A percentile compares a stretch with the other conserved stretches of the same genome.
These are phyloP conservation scores for Pseudognaphalium luteoalbum DNA, from an alignment of 129 eudicot species.

Conservation along the genomic window DNA sequence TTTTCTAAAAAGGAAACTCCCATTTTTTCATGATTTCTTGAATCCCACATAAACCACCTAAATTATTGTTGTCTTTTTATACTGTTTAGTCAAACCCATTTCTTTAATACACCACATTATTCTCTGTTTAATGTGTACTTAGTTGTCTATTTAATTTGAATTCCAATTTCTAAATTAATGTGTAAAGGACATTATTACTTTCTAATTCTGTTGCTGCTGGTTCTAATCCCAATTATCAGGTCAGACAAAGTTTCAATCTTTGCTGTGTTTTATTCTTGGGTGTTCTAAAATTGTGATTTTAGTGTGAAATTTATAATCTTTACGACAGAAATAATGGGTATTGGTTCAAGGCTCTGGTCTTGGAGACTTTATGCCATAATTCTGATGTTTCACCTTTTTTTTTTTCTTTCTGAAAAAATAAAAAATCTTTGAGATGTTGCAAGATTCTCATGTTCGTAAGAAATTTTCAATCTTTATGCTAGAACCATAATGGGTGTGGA, in stretches of 20 bases:
- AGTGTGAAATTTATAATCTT: not conserved
- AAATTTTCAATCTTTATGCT: constrained; percentile 1
- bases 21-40: constrained; percentile 29
- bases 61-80: constrained; percentile 27
- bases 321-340: constrained; percentile 5
- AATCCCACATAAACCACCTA: constrained; percentile 13
- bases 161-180: constrained; percentile 2
- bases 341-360: not conserved
- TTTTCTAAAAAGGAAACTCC: constrained; percentile 8
- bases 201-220: constrained; percentile 21
- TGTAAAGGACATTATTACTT: constrained; percentile 11
- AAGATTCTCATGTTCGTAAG: not conserved
- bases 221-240: constrained; percentile 37
- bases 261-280: constrained; percentile 1
- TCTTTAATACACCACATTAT: constrained; percentile 20
- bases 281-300: not conserved
- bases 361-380: not conserved
- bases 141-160: constrained; percentile 4
- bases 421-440: not conserved
- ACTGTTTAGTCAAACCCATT: constrained; percentile 40
- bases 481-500: not conserved
- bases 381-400: not conserved
- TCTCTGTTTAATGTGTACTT: constrained; percentile 20
- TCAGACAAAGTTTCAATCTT: constrained; percentile 29
- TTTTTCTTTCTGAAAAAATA: not conserved